Conservation (phyloP, 1,139 yeast genomes). For the Arxiozyma bovina region DNA sequence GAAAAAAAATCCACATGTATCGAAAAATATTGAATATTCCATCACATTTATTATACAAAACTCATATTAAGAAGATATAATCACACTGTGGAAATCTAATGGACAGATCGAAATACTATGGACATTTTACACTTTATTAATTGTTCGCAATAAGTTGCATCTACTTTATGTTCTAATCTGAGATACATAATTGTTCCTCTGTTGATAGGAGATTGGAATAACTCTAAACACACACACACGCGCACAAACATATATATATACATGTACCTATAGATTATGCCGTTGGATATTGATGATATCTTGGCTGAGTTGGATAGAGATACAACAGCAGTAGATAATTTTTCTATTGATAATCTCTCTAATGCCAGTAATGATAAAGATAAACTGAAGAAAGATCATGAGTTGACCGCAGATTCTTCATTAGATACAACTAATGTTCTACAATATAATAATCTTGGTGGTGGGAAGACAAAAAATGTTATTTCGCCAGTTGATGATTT, state of each 20-base stretch:
- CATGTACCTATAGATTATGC: slow-evolving; percentile 17
- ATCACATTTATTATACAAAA: too few relatives aligned
- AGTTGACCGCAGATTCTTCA: background rate
- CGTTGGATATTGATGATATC: slow-evolving; percentile 60
- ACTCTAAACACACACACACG: background rate
- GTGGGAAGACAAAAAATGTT: background rate
- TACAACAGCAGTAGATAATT: slow-evolving; percentile 26
- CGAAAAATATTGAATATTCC: background rate
- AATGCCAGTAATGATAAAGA: background rate
- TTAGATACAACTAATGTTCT: background rate
- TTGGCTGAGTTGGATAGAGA: slow-evolving; percentile 50
- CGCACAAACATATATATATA: background rate
- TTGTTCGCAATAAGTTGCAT: background rate
- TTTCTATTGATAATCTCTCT: slow-evolving; percentile 8
- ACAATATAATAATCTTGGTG: background rate
- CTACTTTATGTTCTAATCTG: too few relatives aligned
- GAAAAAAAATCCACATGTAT: background rate
- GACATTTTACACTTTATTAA: too few relatives aligned
- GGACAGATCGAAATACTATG: too few relatives aligned
- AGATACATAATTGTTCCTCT: background rate
- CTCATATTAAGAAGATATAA: too few relatives aligned
- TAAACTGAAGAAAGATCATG: background rate
- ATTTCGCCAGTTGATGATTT: slow-evolving; percentile 30
- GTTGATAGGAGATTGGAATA: background rate
- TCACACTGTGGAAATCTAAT: background rate